phyloP scores from a whole-genome alignment of 768 basidiomycete species.

The Mycena alexandri region DNA sequence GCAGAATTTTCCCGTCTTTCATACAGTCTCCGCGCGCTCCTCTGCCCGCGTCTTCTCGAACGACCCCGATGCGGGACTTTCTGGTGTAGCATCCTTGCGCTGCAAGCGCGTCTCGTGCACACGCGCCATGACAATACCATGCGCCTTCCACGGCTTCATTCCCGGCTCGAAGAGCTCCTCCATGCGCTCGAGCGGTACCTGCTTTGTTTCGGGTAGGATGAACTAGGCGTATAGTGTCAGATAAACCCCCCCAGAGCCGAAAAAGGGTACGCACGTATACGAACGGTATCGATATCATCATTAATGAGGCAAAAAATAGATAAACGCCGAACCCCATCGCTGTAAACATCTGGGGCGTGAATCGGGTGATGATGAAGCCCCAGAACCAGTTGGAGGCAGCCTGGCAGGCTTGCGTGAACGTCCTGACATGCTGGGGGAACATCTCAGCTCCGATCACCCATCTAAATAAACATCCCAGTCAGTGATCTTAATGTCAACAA shows the following conservation, averaged over 20 bases:
- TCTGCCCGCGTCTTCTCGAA: slow-evolving; percentile 17
- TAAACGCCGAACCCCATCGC: slow-evolving; percentile 55
- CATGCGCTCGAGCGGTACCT: slow-evolving; percentile 58
- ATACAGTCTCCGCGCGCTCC: slow-evolving; percentile 14
- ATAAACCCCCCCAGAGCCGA: not conserved
- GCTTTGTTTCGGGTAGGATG: slow-evolving; percentile 57
- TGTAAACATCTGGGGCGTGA: slow-evolving; percentile 55
- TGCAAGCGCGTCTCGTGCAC: slow-evolving; percentile 36
- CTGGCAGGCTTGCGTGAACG: slow-evolving; percentile 53
- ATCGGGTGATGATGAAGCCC: slow-evolving; percentile 52
- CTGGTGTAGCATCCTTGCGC: slow-evolving; percentile 2
- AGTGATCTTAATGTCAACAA: not conserved
- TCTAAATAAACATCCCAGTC: not conserved
- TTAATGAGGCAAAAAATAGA: slow-evolving; percentile 52
- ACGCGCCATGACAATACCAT: slow-evolving; percentile 47
- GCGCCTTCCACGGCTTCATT: slow-evolving; percentile 50
- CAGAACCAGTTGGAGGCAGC: slow-evolving; percentile 54
- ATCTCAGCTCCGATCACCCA: slow-evolving; percentile 61
- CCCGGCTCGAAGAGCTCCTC: slow-evolving; percentile 55
- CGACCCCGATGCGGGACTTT: slow-evolving; percentile 24
- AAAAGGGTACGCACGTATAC: slow-evolving; percentile 45
- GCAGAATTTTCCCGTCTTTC: not conserved
- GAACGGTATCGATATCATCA: slow-evolving; percentile 50
- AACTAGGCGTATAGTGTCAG: slow-evolving; percentile 38
- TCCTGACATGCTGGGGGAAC: slow-evolving; percentile 57